Evolutionary conservation across 2,329 filamentous ascomycete genomes (phyloP), one percentile per base, ranked within the genome.

Genomic region (Pseudopithomyces chartarum): DNA sequence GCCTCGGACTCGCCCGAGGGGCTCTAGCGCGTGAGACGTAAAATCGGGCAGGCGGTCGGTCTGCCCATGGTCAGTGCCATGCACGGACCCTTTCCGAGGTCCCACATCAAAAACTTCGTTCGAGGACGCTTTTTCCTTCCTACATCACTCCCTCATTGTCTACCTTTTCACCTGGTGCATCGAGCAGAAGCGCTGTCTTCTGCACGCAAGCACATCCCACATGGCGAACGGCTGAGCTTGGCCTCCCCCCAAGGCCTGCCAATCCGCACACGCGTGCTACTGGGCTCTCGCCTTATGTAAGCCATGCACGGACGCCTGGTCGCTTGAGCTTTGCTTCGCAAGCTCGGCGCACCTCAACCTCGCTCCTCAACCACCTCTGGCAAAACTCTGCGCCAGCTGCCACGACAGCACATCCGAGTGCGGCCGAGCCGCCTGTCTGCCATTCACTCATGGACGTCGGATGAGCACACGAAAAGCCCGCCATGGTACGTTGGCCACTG

Each of bases 391-490:
- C 69, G 64, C 60, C 26, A 29, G 61, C 58, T 59, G 52, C 57
- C 58, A n/a, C n/a, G n/a, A n/a, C n/a, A 58, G 49, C 65, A 60
- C 57, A 42, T 63, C 71, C 68, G 68, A 66, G 69, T 63, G 60
- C 66, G 67, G 71, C 71, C 68, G 69, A 63, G 70, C 62, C 64
- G 65, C 64, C 60, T 57, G 40, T 54, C 53, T 53, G 38, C 32
- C 45, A 34, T 51, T 59, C 50, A 69, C 71, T 71, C 65, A 75
- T 75, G 73, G 73, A 73, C 60, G 63, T 69, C 62, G 63, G 69
- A 61, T 74, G 72, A 74, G 64, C 65, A 61, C 58, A 56, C 56
- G 65, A 61, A n/a, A n/a, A 66, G 59, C 60, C 62, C 66, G 72
- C 55, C 61, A 76, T 77, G 73, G 74, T 77, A 65, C 55, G 68